A percentile compares a stretch with the other conserved stretches of the same genome.
These are phyloP conservation scores for Colletotrichum endophyticum DNA, from an alignment of 2,329 filamentous ascomycete species.

Conservation along the genomic window DNA sequence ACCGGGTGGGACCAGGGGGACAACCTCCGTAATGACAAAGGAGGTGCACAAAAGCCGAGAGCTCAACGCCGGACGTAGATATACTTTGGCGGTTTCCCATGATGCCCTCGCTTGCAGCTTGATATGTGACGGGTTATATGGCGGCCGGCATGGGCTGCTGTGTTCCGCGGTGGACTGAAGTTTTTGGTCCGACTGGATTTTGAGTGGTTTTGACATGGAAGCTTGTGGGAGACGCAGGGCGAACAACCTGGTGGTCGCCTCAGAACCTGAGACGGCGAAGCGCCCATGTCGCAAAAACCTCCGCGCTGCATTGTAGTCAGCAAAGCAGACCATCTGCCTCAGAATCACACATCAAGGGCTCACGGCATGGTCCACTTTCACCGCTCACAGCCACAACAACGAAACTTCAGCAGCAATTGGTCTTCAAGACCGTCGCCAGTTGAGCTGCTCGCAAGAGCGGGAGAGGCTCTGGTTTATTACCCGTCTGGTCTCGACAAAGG, in stretches of 20 bases:
- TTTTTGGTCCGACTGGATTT: neutral
- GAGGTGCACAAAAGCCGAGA: neutral
- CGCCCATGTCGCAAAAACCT: slow-evolving; percentile 4
- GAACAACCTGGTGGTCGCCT: slow-evolving; percentile 9
- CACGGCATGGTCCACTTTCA: neutral
- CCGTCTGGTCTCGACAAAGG: neutral
- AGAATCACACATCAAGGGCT: neutral
- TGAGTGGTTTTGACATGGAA: neutral
- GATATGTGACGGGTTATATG: neutral
- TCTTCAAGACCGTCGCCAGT: neutral
- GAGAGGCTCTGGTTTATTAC: neutral
- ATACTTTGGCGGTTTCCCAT: neutral
- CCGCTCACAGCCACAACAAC: neutral
- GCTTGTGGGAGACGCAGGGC: neutral
- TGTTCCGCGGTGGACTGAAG: neutral
- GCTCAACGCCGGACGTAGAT: neutral
- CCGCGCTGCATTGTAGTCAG: neutral
- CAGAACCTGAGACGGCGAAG: slow-evolving; percentile 17
- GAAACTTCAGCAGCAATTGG: neutral
- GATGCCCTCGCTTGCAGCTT: neutral
- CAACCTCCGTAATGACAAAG: neutral
- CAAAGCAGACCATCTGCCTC: neutral
- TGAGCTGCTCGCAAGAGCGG: neutral
- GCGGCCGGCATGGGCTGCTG: neutral
- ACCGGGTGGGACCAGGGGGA: neutral